Percentiles rank a stretch among this genome's conserved stretches.
These are phyloP conservation scores for Exsudoporus frostii DNA, from an alignment of 768 basidiomycete genomes.

Conservation along the genomic window DNA sequence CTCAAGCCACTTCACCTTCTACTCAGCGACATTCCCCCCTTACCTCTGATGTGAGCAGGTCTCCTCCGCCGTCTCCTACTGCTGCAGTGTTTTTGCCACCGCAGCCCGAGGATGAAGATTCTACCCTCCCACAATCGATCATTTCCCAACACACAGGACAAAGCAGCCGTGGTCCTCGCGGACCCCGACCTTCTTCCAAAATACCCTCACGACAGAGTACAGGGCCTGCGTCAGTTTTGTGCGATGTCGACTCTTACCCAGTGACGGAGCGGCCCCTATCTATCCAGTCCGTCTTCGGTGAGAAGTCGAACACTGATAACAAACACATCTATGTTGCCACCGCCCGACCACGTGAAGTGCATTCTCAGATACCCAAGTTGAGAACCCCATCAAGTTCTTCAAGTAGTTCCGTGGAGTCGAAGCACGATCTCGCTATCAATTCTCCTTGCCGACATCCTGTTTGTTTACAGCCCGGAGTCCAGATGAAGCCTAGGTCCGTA, in stretches of 20 bases:
- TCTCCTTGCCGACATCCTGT: slow-evolving; percentile 4
- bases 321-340: background rate
- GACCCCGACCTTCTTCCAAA: slow-evolving; percentile 39
- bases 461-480: slow-evolving; percentile 4
- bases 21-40: slow-evolving; percentile 12
- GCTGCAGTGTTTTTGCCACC: background rate
- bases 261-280: background rate
- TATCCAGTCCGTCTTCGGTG: slow-evolving; percentile 5
- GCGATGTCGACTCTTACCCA: background rate
- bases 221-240: slow-evolving; percentile 9
- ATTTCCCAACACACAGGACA: slow-evolving; percentile 15
- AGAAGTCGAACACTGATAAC: slow-evolving; percentile 16
- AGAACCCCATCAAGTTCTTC: slow-evolving; percentile 28
- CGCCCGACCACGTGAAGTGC: slow-evolving; percentile 10
- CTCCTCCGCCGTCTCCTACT: slow-evolving; percentile 6
- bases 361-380: slow-evolving; percentile 31
- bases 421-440: background rate
- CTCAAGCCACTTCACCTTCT: slow-evolving; percentile 11
- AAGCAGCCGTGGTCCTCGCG: slow-evolving; percentile 39
- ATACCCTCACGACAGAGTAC: slow-evolving; percentile 33
- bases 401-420: slow-evolving; percentile 18
- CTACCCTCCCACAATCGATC: background rate
- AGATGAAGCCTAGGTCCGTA: background rate
- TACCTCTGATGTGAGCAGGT: slow-evolving; percentile 12
- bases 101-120: slow-evolving; percentile 1